These are phyloP conservation scores for Fusarium compactum DNA, from an alignment of 2,329 filamentous ascomycete genomes.

Conservation along the genomic window DNA sequence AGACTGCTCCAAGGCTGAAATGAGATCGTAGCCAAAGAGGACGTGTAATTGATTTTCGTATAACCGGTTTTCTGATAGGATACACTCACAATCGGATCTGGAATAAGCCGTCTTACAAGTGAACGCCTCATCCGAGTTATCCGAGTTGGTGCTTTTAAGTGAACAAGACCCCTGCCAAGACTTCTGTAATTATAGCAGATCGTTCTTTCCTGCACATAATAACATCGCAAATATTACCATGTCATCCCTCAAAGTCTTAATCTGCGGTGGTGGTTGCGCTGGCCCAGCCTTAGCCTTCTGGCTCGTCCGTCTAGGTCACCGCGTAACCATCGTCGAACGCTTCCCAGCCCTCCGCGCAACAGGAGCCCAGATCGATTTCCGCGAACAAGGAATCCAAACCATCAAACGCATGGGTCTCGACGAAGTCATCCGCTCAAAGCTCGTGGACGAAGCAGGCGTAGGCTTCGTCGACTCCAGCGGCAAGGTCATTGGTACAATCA, in stretches of 20 bases:
- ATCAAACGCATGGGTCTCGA: conserved; percentile 24
- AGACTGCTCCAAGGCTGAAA: rapidly evolving
- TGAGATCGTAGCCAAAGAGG: background rate
- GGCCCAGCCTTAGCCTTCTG: conserved; percentile 51
- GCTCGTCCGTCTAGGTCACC: conserved; percentile 48
- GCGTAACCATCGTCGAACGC: conserved; percentile 57
- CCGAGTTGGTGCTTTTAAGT: background rate
- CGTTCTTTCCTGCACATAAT: no score
- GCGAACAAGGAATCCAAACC: conserved; percentile 27
- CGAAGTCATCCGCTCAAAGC: conserved; percentile 1
- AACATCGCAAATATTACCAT: background rate
- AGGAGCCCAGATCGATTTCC: conserved; percentile 33
- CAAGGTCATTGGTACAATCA: conserved; percentile 14
- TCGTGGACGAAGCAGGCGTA: conserved; percentile 25
- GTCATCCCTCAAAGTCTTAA: conserved; percentile 38
- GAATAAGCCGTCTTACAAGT: background rate
- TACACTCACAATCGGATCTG: background rate
- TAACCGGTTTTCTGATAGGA: background rate
- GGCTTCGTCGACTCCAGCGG: conserved; percentile 14
- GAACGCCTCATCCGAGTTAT: background rate
- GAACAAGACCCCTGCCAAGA: background rate
- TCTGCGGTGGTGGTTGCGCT: conserved; percentile 52
- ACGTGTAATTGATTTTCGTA: background rate
- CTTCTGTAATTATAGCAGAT: background rate
- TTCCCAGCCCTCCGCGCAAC: conserved; percentile 36